A percentile compares a stretch with the other conserved stretches of the same genome.
These are phyloP conservation scores for Grifola frondosa DNA, from an alignment of 1,284 basidiomycete species.

Conservation along the genomic window DNA sequence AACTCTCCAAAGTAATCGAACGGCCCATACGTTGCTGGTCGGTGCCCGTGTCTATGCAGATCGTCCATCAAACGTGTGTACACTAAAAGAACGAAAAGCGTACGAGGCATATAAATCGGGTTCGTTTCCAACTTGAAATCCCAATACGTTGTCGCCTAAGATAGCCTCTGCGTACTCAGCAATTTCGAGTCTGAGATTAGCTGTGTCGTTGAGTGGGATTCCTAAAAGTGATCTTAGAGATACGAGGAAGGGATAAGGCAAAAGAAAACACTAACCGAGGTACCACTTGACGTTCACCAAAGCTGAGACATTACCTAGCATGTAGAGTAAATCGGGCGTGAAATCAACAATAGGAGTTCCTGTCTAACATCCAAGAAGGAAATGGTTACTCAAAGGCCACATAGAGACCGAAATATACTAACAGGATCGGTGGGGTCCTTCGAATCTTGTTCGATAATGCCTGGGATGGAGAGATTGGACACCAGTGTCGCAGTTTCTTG, in stretches of 20 bases:
- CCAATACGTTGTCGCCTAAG: constrained; percentile 58
- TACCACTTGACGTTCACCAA: constrained; percentile 43
- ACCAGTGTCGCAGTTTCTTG: constrained; percentile 63
- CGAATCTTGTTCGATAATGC: no score
- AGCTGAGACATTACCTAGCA: constrained; percentile 41
- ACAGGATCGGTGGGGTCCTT: no score
- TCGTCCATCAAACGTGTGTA: constrained; percentile 14
- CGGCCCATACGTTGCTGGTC: constrained; percentile 40
- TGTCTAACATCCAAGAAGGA: no score
- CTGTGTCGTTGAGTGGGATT: constrained; percentile 51
- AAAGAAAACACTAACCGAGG: constrained; percentile 27
- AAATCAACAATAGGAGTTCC: constrained; percentile 43
- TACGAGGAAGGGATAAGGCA: not conserved
- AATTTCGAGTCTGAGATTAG: constrained; percentile 52
- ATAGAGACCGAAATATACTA: not conserved
- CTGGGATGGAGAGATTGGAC: no score
- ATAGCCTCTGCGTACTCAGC: constrained; percentile 47
- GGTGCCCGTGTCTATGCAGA: constrained; percentile 31
- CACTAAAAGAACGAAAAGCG: constrained; percentile 30
- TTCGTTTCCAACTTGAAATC: constrained; percentile 67
- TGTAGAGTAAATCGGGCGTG: constrained; percentile 42
- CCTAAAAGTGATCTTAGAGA: constrained; percentile 16
- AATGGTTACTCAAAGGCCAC: not conserved
- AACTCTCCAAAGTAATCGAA: constrained; percentile 51
- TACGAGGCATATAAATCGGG: constrained; percentile 57